Conservation (phyloP, 192 early-diverging fungal species). For the Borealophlyctis nickersoniae region DNA sequence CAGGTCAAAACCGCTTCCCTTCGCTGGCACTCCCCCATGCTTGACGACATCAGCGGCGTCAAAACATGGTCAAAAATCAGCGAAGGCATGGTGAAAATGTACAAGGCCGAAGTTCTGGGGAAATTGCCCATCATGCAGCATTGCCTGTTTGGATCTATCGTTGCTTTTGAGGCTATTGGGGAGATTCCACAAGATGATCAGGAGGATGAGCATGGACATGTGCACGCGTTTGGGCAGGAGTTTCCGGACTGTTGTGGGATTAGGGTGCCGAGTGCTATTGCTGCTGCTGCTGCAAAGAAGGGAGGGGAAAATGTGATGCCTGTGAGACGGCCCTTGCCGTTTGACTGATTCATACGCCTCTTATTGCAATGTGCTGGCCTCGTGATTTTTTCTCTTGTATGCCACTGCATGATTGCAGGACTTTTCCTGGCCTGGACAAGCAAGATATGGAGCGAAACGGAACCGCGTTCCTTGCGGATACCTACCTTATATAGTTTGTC, state of each 20-base stretch:
- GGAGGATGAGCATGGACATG: conserved; percentile 57
- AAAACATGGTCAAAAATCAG: conserved; percentile 90
- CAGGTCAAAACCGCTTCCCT: conserved; percentile 40
- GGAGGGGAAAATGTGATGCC: conserved; percentile 10
- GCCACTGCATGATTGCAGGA: no score
- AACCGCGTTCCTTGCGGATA: no score
- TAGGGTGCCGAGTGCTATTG: conserved; percentile 77
- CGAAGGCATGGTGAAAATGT: conserved; percentile 91
- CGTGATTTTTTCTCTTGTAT: no score
- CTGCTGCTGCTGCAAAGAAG: conserved; percentile 49
- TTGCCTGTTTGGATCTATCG: conserved; percentile 81
- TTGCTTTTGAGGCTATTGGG: conserved; percentile 59
- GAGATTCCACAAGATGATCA: conserved; percentile 30
- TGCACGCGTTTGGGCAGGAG: conserved; percentile 79
- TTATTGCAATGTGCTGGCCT: no score
- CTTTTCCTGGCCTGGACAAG: no score
- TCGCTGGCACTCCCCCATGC: conserved; percentile 89
- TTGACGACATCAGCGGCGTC: conserved; percentile 88
- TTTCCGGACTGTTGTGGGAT: conserved; percentile 78
- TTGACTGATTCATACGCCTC: conserved; percentile 37
- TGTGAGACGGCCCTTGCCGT: conserved; percentile 39
- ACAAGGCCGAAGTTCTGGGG: conserved; percentile 72
- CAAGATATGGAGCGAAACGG: no score
- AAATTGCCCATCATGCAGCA: conserved; percentile 98
- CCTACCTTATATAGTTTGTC: no score